These are phyloP conservation scores for Synchytrium microbalum DNA, from an alignment of 371 early-diverging fungal species.

Conservation along the genomic window DNA sequence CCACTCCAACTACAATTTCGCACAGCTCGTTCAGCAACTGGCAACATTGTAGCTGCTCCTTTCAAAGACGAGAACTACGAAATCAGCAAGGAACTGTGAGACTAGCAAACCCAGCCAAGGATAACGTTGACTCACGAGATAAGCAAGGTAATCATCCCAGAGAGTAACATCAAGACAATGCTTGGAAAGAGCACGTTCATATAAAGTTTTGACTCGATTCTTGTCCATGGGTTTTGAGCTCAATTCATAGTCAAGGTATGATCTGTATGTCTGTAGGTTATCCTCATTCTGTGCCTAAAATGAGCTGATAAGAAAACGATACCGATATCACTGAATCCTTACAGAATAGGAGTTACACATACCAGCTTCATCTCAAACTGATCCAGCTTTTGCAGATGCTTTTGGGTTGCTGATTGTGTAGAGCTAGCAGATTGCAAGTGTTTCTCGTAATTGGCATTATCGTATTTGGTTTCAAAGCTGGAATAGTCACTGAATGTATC, in stretches of 20 bases:
- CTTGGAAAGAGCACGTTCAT: conserved; percentile 53
- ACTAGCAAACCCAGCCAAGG: conserved; percentile 1
- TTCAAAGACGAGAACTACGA: conserved; percentile 13
- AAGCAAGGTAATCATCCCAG: conserved; percentile 66
- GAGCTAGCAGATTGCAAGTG: conserved; percentile 49
- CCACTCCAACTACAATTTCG: conserved; percentile 68
- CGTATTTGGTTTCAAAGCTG: conserved; percentile 47
- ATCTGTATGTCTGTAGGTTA: neutral
- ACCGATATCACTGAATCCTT: too few relatives aligned
- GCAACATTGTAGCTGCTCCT: conserved; percentile 9
- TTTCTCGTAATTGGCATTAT: conserved; percentile 48
- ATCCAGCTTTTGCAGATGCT: conserved; percentile 40
- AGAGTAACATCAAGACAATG: conserved; percentile 48
- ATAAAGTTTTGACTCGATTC: conserved; percentile 41
- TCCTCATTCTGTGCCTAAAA: too few relatives aligned
- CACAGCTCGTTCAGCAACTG: conserved; percentile 42
- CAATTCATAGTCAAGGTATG: neutral
- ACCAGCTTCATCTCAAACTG: conserved; percentile 47
- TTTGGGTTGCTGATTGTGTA: conserved; percentile 12
- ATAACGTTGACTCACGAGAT: conserved; percentile 32
- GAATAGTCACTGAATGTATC: conserved; percentile 62
- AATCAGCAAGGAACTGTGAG: conserved; percentile 22
- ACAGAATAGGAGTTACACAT: too few relatives aligned
- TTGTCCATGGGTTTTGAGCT: conserved; percentile 17
- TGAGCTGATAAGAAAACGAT: too few relatives aligned